Conservation (phyloP, 495 filamentous ascomycete genomes). For the Talaromyces wortmannii region DNA sequence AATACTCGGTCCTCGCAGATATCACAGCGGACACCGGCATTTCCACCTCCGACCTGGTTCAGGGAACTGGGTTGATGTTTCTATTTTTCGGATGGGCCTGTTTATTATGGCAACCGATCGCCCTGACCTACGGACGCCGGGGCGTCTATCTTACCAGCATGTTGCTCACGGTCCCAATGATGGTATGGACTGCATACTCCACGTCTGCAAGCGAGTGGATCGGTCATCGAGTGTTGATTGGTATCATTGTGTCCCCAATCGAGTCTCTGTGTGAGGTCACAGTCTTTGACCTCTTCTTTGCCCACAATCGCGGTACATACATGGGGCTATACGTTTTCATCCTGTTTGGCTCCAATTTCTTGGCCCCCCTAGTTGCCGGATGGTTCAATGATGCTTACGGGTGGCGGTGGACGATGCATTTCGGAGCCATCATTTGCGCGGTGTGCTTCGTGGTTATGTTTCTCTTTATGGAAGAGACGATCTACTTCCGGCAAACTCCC, state of each 20-base stretch:
- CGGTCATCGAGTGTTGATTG: slow-evolving; percentile 42
- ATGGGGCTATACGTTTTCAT: slow-evolving; percentile 43
- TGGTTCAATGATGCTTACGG: slow-evolving; percentile 41
- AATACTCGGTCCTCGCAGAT: background rate
- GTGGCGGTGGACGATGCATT: slow-evolving; percentile 40
- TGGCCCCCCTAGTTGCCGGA: slow-evolving; percentile 41
- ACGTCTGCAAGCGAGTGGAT: slow-evolving; percentile 38
- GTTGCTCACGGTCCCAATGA: slow-evolving; percentile 19
- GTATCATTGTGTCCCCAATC: slow-evolving; percentile 43
- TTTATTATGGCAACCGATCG: slow-evolving; percentile 22
- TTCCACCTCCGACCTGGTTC: slow-evolving; percentile 12
- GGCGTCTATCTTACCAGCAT: slow-evolving; percentile 16
- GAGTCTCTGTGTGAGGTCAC: slow-evolving; percentile 40
- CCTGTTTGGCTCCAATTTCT: slow-evolving; percentile 39
- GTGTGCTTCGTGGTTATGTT: slow-evolving; percentile 41
- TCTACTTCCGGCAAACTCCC: slow-evolving; percentile 18
- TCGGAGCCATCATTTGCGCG: slow-evolving; percentile 42
- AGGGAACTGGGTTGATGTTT: slow-evolving; percentile 21
- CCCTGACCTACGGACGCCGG: slow-evolving; percentile 22
- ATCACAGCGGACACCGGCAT: slow-evolving; percentile 21
- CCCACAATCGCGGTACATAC: slow-evolving; percentile 43
- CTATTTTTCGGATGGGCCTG: slow-evolving; percentile 28
- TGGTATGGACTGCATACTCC: slow-evolving; percentile 35
- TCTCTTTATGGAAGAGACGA: slow-evolving; percentile 50
- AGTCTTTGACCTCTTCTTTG: slow-evolving; percentile 43